Evolutionary conservation across 140 eudicot genomes (phyloP), one percentile per base, ranked within the genome.

Genomic region (Ambrosia hybrid): DNA sequence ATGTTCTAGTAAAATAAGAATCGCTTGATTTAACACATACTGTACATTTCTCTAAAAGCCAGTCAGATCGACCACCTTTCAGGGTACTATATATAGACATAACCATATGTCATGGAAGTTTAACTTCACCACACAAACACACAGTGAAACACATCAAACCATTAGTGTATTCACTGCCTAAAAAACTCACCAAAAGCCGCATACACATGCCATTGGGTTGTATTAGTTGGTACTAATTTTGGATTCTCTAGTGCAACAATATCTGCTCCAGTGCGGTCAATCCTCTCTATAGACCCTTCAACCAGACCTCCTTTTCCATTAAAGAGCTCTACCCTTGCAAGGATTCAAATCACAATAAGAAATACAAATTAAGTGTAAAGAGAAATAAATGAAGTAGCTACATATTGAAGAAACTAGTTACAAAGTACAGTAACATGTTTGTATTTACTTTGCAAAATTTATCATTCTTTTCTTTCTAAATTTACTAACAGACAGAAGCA

Each of bases 11-110:
- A 70, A 33, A 67, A 52, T 62, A 11, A 15, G 63, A 48, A 17
- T 1, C 38, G 21, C 57, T 39, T 9, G 58, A 64, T 51, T 46
- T 3, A 14, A 65, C 51, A 69, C 87, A 58, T 86, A 94, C 97
- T 9, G 96, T 94, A 88, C 99, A 94, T 82, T 94, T 94, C 87
- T 94, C 99, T 61, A 90, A 83, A 65, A 94, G 97, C 99, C 99
- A 94, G 58, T 94, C 99, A 51, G 94, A 89, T 57, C 99, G 87
- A 73, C 99, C 99, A 36, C 99, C 99, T 87, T 94, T 94, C 46
- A 93, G 74, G 59, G 97, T 80, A 66, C 98, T 97, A n/a, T 92
- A 78, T 13, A 79, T 3, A 75, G 16, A 46, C n/a, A 61, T 53
- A 77, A n/a, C 6, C 56, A 60, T 17, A 76, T 56, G 63, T 60